phyloP scores from a whole-genome alignment of 2,329 filamentous ascomycete genomes.

The Beauveria varroae region DNA sequence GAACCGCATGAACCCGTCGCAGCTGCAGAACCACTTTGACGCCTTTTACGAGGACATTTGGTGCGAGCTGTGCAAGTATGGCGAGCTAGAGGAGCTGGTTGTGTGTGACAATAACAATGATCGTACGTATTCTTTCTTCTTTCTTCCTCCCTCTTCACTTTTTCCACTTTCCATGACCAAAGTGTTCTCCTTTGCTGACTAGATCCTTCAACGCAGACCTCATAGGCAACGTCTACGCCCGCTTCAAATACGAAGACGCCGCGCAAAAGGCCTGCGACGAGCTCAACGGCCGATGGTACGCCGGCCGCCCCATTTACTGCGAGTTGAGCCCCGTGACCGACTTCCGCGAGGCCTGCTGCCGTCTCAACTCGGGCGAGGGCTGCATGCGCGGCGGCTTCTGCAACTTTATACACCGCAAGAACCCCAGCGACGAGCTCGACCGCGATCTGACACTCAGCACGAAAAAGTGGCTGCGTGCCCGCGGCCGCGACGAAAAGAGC shows the following conservation, averaged over 20 bases:
- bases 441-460: slow-evolving; percentile 79
- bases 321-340: slow-evolving; percentile 95
- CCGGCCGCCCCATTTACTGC: slow-evolving; percentile 94
- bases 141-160: no score
- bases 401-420: slow-evolving; percentile 99
- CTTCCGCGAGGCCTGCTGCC: slow-evolving; percentile 95
- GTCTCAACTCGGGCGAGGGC: slow-evolving; percentile 88
- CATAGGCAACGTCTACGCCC: slow-evolving; percentile 97
- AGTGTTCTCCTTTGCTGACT: no score
- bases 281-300: slow-evolving; percentile 94
- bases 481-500: slow-evolving; percentile 78
- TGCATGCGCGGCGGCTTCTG: slow-evolving; percentile 96
- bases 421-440: slow-evolving; percentile 82
- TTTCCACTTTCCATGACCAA: neutral
- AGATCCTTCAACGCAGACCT: slow-evolving; percentile 50
- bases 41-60: slow-evolving; percentile 99
- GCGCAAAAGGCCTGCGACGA: slow-evolving; percentile 91
- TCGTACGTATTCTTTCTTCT: slow-evolving; percentile 46
- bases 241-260: slow-evolving; percentile 99
- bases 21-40: slow-evolving; percentile 99
- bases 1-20: slow-evolving; percentile 89
- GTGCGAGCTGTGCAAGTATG: slow-evolving; percentile 99
- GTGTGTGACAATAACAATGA: slow-evolving; percentile 99
- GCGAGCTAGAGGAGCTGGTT: slow-evolving; percentile 93
- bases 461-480: slow-evolving; percentile 90